Evolutionary conservation across 768 basidiomycete species (phyloP).

Genomic region (Pleurotus ostreatus): DNA sequence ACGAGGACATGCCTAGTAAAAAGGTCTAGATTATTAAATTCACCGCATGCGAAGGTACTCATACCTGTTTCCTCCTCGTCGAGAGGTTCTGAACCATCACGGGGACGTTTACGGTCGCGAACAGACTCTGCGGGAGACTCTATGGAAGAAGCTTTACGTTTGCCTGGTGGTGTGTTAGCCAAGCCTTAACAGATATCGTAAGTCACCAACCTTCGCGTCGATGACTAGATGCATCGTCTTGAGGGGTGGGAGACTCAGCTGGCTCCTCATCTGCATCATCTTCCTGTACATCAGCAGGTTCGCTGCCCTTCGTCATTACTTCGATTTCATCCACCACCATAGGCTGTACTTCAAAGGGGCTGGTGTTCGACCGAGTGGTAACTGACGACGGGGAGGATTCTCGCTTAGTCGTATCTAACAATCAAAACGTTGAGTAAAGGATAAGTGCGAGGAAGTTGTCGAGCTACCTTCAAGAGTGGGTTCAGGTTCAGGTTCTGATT

Average conservation of each 20-base stretch:
- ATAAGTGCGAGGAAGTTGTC: too few species aligned
- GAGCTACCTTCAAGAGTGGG: too few species aligned
- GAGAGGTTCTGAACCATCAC: constrained; percentile 66
- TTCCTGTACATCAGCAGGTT: neutral
- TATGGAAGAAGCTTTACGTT: constrained; percentile 59
- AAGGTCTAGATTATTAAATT: neutral
- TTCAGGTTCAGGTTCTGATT: too few species aligned
- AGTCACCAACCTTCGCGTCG: constrained; percentile 9
- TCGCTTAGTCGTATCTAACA: too few species aligned
- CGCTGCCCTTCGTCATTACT: neutral
- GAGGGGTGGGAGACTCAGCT: neutral
- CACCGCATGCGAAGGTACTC: neutral
- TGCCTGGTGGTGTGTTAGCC: constrained; percentile 35
- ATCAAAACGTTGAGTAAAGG: too few species aligned
- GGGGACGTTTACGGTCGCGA: constrained; percentile 51
- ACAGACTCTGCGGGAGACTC: constrained; percentile 39
- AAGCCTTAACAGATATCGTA: neutral
- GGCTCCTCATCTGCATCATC: neutral
- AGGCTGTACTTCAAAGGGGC: neutral
- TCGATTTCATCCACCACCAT: neutral
- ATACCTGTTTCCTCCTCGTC: constrained; percentile 63
- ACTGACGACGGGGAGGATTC: too few species aligned
- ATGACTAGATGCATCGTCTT: neutral
- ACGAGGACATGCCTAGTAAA: constrained; percentile 4
- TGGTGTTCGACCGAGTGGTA: too few species aligned